A percentile compares a stretch with the other conserved stretches of the same genome.
These are phyloP conservation scores for Hypoxylon sp. DNA, from an alignment of 2,329 filamentous ascomycete species.

Conservation along the genomic window DNA sequence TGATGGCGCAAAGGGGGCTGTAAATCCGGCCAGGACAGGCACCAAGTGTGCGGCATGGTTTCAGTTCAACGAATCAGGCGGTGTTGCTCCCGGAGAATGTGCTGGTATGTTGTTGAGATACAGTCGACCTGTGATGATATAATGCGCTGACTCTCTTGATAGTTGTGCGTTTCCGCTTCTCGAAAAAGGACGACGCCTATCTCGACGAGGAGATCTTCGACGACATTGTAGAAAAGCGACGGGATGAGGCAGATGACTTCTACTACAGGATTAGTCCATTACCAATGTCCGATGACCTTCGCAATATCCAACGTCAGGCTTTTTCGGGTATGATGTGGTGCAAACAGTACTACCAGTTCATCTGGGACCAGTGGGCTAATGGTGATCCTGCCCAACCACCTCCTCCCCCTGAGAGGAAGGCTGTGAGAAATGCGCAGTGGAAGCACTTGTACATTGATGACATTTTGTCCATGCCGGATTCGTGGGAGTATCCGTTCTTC, in stretches of 20 bases:
- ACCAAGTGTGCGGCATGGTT: constrained; percentile 95
- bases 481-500: constrained; percentile 98
- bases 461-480: constrained; percentile 96
- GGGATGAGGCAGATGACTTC: constrained; percentile 93
- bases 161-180: constrained; percentile 92
- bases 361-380: constrained; percentile 98
- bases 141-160: constrained; percentile 16
- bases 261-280: constrained; percentile 92
- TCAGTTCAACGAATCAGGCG: constrained; percentile 86
- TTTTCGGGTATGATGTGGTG: constrained; percentile 98
- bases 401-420: constrained; percentile 80
- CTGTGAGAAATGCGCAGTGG: constrained; percentile 87
- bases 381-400: constrained; percentile 89
- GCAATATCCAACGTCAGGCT: constrained; percentile 94
- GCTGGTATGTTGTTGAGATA: constrained; percentile 72
- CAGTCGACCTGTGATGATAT: constrained; percentile 46
- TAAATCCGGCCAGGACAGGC: constrained; percentile 81
- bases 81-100: constrained; percentile 88
- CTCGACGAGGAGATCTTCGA: constrained; percentile 94
- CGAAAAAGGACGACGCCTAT: constrained; percentile 76
- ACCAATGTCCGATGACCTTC: constrained; percentile 90
- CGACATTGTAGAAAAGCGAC: constrained; percentile 84
- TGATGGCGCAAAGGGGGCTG: constrained; percentile 76
- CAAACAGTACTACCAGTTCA: constrained; percentile 95
- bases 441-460: constrained; percentile 95